A percentile compares a stretch with the other conserved stretches of the same genome.
phyloP scores from a whole-genome alignment of 306 rosid genomes.

The Benincasa hispida region DNA sequence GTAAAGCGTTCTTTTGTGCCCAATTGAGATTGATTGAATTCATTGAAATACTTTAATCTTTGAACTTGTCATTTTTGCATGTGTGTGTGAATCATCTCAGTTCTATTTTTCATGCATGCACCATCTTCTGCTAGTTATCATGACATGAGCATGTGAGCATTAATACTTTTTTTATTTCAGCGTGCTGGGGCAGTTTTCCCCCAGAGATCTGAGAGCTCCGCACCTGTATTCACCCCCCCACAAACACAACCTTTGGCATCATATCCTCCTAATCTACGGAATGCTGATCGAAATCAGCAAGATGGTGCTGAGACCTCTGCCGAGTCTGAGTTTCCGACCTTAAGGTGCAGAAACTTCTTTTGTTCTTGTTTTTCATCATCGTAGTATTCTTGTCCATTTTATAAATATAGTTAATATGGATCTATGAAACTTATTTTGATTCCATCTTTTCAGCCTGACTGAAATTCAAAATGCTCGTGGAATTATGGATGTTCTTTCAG shows the following conservation, averaged over 20 bases:
- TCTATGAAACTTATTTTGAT: background rate
- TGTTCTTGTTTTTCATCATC: conserved; percentile 7
- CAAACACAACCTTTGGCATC: conserved; percentile 87
- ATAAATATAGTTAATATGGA: background rate
- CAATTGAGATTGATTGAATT: background rate
- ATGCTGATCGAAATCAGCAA: conserved; percentile 24
- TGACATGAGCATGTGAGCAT: background rate
- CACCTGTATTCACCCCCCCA: conserved; percentile 80
- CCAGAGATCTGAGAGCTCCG: conserved; percentile 63
- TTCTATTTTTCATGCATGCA: background rate
- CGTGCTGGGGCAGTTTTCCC: conserved; percentile 95
- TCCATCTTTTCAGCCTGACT: conserved; percentile 44
- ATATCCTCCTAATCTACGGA: conserved; percentile 57
- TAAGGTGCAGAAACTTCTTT: conserved; percentile 41
- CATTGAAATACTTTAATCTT: background rate
- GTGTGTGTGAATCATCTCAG: background rate
- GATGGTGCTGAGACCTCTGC: conserved; percentile 61
- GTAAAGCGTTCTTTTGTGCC: background rate
- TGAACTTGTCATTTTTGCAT: background rate
- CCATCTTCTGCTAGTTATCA: background rate
- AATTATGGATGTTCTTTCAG: conserved; percentile 88
- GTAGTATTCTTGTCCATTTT: background rate
- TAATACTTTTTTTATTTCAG: conserved; percentile 29
- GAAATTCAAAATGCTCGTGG: conserved; percentile 98
- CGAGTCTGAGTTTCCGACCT: conserved; percentile 76